Evolutionary conservation across 2,329 filamentous ascomycete species (phyloP), one percentile per base, ranked within the genome.

Genomic region (Mollisia scopiformis): DNA sequence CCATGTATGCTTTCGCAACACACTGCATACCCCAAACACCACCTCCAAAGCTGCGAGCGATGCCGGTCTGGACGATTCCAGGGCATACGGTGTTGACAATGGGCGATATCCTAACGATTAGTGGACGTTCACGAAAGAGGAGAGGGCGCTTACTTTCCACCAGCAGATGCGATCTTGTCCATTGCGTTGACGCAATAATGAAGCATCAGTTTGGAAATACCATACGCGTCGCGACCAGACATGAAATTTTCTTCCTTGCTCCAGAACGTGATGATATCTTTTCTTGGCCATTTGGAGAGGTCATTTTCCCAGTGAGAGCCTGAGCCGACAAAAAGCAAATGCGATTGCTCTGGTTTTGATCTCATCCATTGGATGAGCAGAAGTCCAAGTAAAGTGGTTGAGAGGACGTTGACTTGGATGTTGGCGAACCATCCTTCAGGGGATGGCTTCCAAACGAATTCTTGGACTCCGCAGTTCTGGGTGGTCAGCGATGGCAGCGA

Each of bases 401-500:
- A 52, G 13, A 59, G 61, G 13, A 51, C 27, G 14, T 57, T 59
- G 16, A 59, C 60, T 53, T 62, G 60, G 7, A 55, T 27, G 13
- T 51, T 39, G 16, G n/a, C 16, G 43, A 59, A 41, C 57, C 49
- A 59, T 14, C 57, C 57, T 5, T 62, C 49, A 11, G 52, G 51
- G 2, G 46, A 55, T 13, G 43, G 30, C 10, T 47, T 37, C 39
- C 47, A 59, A 3, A 23, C 30, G 19, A 56, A 52, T 13, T 35
- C 16, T 23, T 58, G 52, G 11, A 63, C 47, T 16, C 63, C 68
- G 23, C 66, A 65, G 53, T 69, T 68, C 56, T 58, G 19, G 16
- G 4, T 37, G 11, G 30, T 59, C n/a, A 59, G 51, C 21, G 21
- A 19, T 23, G 16, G 27, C 14, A 2, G 30, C 19, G 11, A 16